A percentile compares a stretch with the other conserved stretches of the same genome.
These are phyloP conservation scores for Wallacemonas sp. DNA, from an alignment of 208 protist genomes.

Conservation along the genomic window DNA sequence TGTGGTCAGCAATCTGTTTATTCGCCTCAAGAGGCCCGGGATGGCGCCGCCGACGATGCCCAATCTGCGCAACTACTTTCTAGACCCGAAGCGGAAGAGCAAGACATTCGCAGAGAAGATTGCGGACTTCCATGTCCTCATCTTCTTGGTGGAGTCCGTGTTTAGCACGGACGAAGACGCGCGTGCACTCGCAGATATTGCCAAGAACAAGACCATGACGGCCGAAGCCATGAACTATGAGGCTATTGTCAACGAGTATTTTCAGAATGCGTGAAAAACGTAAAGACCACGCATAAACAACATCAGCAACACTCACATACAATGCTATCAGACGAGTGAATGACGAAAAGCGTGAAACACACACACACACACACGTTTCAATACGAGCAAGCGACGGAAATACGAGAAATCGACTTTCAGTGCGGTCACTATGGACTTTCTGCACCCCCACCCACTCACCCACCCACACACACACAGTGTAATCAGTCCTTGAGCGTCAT, in stretches of 20 bases:
- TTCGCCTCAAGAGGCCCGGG: constrained; percentile 81
- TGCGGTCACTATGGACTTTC: no score
- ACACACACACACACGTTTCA: not conserved
- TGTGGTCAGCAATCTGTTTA: constrained; percentile 80
- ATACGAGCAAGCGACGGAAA: no score
- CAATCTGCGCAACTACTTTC: constrained; percentile 79
- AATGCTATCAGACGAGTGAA: no score
- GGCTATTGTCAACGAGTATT: constrained; percentile 39
- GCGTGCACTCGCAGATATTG: constrained; percentile 44
- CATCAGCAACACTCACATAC: no score
- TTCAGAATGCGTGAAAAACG: constrained; percentile 21
- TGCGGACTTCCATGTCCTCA: constrained; percentile 90
- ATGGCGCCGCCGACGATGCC: constrained; percentile 65
- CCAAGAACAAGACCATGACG: constrained; percentile 37
- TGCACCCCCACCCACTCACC: no score
- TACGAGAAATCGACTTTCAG: no score
- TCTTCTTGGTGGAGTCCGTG: constrained; percentile 71
- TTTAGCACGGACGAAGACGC: constrained; percentile 67
- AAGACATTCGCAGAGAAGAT: constrained; percentile 73
- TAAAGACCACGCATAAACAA: no score
- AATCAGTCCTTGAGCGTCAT: no score
- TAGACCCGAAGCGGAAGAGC: constrained; percentile 68
- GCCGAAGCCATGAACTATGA: constrained; percentile 50
- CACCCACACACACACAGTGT: no score
- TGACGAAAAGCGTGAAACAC: no score